These are phyloP conservation scores for Xerocomus spinulosus DNA, from an alignment of 768 basidiomycete species.

Conservation along the genomic window DNA sequence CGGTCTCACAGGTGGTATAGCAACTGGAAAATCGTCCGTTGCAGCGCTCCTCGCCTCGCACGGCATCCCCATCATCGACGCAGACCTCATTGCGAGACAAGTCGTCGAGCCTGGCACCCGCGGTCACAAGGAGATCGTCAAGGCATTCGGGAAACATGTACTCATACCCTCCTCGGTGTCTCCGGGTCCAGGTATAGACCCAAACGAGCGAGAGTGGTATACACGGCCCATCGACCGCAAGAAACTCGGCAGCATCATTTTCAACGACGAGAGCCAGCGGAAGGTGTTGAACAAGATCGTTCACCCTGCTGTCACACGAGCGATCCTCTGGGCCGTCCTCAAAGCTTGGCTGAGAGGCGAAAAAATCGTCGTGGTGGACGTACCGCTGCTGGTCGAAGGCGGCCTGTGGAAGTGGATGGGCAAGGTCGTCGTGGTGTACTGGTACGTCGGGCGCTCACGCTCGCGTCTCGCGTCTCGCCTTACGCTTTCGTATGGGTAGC, in stretches of 20 bases:
- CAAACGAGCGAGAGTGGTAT: constrained; percentile 6
- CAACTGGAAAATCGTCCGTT: constrained; percentile 94
- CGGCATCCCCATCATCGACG: constrained; percentile 82
- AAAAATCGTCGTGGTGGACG: constrained; percentile 79
- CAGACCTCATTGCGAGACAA: constrained; percentile 82
- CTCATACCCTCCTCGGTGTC: constrained; percentile 36
- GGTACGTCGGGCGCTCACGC: constrained; percentile 45
- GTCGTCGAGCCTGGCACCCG: constrained; percentile 83
- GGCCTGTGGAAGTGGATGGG: constrained; percentile 82
- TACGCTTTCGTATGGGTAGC: constrained; percentile 35
- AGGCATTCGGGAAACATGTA: constrained; percentile 66
- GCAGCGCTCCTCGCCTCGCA: constrained; percentile 65
- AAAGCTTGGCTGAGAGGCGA: constrained; percentile 73
- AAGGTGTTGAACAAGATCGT: constrained; percentile 77
- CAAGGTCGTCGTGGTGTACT: constrained; percentile 84
- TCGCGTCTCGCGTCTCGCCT: background rate
- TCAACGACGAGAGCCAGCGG: constrained; percentile 69
- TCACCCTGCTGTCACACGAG: constrained; percentile 83
- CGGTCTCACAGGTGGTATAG: constrained; percentile 94
- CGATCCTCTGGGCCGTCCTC: constrained; percentile 68
- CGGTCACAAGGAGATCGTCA: constrained; percentile 61
- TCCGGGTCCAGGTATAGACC: background rate
- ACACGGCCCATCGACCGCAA: constrained; percentile 79
- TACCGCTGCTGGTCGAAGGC: constrained; percentile 88
- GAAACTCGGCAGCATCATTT: constrained; percentile 80